phyloP scores from a whole-genome alignment of 2,329 filamentous ascomycete genomes.

The Penicillium hordei region DNA sequence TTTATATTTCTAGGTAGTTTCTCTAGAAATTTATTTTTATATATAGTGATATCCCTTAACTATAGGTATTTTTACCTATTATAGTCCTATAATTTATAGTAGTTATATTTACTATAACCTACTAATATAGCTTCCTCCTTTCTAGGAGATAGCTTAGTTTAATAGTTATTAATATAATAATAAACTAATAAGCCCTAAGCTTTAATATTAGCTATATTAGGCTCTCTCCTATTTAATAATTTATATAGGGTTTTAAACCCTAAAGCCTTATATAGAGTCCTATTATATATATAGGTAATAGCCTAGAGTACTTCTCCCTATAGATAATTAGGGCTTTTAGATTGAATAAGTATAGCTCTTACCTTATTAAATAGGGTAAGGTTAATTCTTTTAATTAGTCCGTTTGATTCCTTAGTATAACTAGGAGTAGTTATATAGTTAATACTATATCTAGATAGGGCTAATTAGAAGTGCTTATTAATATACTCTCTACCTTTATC shows the following conservation, averaged over 20 bases:
- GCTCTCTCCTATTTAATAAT: too few species aligned
- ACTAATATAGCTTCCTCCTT: not conserved
- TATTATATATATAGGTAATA: not conserved
- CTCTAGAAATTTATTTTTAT: too few species aligned
- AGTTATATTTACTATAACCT: not conserved
- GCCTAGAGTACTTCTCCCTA: not conserved
- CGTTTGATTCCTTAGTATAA: not conserved
- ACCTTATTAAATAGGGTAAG: not conserved
- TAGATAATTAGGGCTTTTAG: not conserved
- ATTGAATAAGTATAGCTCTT: not conserved
- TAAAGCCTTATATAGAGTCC: not conserved
- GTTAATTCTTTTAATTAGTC: not conserved
- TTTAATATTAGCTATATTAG: not conserved
- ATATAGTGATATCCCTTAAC: not conserved
- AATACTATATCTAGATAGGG: not conserved
- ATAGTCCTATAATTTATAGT: not conserved
- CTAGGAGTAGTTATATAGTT: not conserved
- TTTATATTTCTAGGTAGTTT: too few species aligned
- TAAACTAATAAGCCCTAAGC: not conserved
- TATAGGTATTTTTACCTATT: not conserved
- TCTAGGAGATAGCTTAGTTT: not conserved
- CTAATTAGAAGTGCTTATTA: not conserved
- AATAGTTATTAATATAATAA: not conserved
- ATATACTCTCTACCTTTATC: not conserved
- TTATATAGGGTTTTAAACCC: not conserved